These are phyloP conservation scores for Pseudocercospora crystallina DNA, from an alignment of 2,329 filamentous ascomycete species.

Conservation along the genomic window DNA sequence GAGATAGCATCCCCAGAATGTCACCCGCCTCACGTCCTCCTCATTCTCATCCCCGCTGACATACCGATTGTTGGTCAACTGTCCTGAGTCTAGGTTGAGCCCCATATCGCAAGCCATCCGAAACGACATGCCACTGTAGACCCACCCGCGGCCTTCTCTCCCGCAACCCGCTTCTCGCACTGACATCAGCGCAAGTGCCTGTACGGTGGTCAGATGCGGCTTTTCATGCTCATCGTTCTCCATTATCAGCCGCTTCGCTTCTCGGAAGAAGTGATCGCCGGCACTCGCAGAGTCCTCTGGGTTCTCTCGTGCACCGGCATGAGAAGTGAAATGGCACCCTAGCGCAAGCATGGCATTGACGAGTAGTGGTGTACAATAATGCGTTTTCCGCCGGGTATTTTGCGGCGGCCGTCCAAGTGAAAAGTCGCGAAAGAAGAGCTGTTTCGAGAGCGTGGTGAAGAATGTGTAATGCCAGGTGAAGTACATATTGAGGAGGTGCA, in stretches of 20 bases:
- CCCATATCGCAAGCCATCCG: slow-evolving; percentile 95
- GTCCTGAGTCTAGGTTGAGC: slow-evolving; percentile 77
- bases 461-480: slow-evolving; percentile 98
- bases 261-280: slow-evolving; percentile 92
- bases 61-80: slow-evolving; percentile 53
- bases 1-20: slow-evolving; percentile 97
- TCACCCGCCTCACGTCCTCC: slow-evolving; percentile 83
- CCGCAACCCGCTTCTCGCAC: slow-evolving; percentile 94
- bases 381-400: slow-evolving; percentile 52
- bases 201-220: slow-evolving; percentile 82
- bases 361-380: slow-evolving; percentile 83
- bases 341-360: slow-evolving; percentile 93
- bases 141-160: slow-evolving; percentile 93
- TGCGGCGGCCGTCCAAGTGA: slow-evolving; percentile 63
- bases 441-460: slow-evolving; percentile 86
- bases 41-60: slow-evolving; percentile 67
- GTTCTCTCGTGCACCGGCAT: slow-evolving; percentile 68
- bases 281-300: slow-evolving; percentile 78
- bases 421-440: slow-evolving; percentile 84
- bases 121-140: slow-evolving; percentile 97
- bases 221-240: slow-evolving; percentile 93
- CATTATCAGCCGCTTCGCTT: slow-evolving; percentile 84
- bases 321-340: slow-evolving; percentile 87
- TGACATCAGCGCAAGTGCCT: slow-evolving; percentile 92
- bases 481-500: slow-evolving; percentile 93